phyloP scores from a whole-genome alignment of 345 rosid species.

The Camelina hispida region DNA sequence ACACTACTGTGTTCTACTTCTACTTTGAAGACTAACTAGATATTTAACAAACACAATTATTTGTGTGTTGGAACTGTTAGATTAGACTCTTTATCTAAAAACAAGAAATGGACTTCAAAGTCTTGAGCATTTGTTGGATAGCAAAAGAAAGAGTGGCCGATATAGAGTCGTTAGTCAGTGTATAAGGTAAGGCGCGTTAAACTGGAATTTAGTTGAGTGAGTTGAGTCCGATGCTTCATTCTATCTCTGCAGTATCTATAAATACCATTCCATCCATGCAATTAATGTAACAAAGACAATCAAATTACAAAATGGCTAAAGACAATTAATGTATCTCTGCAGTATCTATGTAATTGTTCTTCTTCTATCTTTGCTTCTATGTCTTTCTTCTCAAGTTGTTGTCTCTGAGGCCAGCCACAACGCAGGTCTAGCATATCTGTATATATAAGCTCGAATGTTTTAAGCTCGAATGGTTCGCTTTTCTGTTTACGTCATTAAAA shows the following conservation, averaged over 20 bases:
- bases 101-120: background rate
- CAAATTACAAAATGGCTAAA: constrained; percentile 16
- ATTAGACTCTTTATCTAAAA: constrained; percentile 1
- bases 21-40: no score
- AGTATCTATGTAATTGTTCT: background rate
- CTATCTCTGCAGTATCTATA: background rate
- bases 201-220: constrained; percentile 16
- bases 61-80: background rate
- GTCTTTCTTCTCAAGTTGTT: constrained; percentile 21
- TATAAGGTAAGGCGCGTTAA: background rate
- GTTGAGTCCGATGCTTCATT: background rate
- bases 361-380: constrained; percentile 20
- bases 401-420: constrained; percentile 18
- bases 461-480: no score
- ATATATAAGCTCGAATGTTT: no score
- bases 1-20: no score
- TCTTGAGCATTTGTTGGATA: constrained; percentile 9
- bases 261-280: background rate
- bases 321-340: no score
- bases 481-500: no score
- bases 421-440: no score
- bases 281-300: background rate
- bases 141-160: constrained; percentile 23
- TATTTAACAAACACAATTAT: background rate
- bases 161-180: background rate